Evolutionary conservation across 2,329 filamentous ascomycete species (phyloP).

Genomic region (Talaromyces piceae): DNA sequence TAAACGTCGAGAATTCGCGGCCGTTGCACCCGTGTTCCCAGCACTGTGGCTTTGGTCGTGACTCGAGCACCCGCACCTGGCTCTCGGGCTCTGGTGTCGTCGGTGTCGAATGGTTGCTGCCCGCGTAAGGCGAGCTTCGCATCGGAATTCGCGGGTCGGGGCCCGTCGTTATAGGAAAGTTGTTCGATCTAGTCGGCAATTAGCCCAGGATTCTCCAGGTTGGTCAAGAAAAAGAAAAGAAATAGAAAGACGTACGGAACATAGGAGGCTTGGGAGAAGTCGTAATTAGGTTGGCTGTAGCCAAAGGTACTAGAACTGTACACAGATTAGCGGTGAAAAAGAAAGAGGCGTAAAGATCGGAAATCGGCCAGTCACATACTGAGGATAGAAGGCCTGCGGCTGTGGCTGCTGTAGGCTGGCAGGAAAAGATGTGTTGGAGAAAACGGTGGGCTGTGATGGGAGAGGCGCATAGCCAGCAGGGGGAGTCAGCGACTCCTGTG

Average conservation of each 20-base stretch:
- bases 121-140: conserved; percentile 15
- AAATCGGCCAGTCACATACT: conserved; percentile 15
- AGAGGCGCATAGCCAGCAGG: conserved; percentile 5
- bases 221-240: no score
- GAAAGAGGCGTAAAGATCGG: background rate
- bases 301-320: conserved; percentile 26
- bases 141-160: conserved; percentile 4
- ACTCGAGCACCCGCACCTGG: conserved; percentile 63
- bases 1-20: conserved; percentile 91
- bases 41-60: conserved; percentile 85
- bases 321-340: background rate
- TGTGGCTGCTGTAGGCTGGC: conserved; percentile 14
- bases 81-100: conserved; percentile 31
- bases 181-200: conserved; percentile 5
- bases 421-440: conserved; percentile 15
- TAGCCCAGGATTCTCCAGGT: background rate
- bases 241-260: conserved; percentile 21
- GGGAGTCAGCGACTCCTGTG: conserved; percentile 7
- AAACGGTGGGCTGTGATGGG: conserved; percentile 10
- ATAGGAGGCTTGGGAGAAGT: conserved; percentile 23
- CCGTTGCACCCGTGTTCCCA: conserved; percentile 98
- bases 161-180: conserved; percentile 4
- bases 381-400: conserved; percentile 16
- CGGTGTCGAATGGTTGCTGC: conserved; percentile 1
- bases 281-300: conserved; percentile 27